A percentile compares a stretch with the other conserved stretches of the same genome.
These are phyloP conservation scores for Lasiodiplodia citricola DNA, from an alignment of 2,329 filamentous ascomycete species.

Conservation along the genomic window DNA sequence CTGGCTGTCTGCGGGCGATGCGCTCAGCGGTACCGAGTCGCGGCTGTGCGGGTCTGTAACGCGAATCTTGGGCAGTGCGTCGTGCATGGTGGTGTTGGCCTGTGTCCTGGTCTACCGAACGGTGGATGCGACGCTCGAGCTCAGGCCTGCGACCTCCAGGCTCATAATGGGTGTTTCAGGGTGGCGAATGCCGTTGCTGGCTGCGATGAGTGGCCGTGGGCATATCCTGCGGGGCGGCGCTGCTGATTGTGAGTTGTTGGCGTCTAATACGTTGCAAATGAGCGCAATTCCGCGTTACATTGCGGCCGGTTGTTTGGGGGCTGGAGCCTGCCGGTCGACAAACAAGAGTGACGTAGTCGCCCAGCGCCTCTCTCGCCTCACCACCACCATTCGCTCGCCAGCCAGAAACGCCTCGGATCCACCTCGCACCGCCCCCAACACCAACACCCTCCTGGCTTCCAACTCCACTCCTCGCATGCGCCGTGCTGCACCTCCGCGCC, in stretches of 20 bases:
- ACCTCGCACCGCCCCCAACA: background rate
- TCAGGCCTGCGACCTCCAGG: constrained; percentile 6
- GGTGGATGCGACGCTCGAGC: constrained; percentile 13
- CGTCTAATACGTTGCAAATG: constrained; percentile 23
- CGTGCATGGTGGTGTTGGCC: constrained; percentile 39
- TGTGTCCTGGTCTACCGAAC: constrained; percentile 11
- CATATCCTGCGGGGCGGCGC: constrained; percentile 6
- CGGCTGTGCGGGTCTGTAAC: constrained; percentile 49
- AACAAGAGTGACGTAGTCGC: constrained; percentile 15
- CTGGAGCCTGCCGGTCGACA: background rate
- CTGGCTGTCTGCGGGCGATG: constrained; percentile 29
- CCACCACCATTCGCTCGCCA: background rate
- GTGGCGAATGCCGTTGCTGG: constrained; percentile 11
- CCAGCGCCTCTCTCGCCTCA: background rate
- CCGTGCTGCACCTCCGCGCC: background rate
- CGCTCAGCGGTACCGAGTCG: constrained; percentile 36
- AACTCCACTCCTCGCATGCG: background rate
- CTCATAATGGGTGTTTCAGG: constrained; percentile 26
- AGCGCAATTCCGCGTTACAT: constrained; percentile 25
- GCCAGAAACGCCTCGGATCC: constrained; percentile 10
- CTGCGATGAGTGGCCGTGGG: constrained; percentile 3
- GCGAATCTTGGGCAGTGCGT: constrained; percentile 50
- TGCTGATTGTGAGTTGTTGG: constrained; percentile 17
- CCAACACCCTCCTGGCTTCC: background rate
- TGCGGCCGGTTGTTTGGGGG: constrained; percentile 16